A percentile compares a stretch with the other conserved stretches of the same genome.
Conservation (phyloP, 2,329 filamentous ascomycete species). For the Aureobasidium leucospermi region DNA sequence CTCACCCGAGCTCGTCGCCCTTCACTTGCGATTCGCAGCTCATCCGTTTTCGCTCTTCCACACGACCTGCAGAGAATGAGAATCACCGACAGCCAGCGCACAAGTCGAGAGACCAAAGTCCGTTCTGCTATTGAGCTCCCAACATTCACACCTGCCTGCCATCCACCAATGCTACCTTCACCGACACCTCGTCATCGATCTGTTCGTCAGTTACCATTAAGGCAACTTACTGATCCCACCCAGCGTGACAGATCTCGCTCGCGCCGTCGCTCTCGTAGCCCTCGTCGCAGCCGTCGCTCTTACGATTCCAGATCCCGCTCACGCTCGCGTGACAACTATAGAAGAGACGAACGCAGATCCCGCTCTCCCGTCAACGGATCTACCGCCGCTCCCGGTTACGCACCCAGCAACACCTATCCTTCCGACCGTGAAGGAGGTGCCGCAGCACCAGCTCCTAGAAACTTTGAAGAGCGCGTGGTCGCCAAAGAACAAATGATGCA, state of each 20-base stretch:
- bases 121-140: conserved; percentile 3
- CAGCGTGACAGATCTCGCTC: conserved; percentile 82
- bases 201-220: conserved; percentile 2
- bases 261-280: conserved; percentile 51
- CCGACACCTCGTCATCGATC: neutral
- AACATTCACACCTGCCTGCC: neutral
- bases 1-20: neutral
- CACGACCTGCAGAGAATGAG: neutral
- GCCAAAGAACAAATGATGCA: conserved; percentile 96
- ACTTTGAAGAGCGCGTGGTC: conserved; percentile 73
- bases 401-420: conserved; percentile 39
- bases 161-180: conserved; percentile 6
- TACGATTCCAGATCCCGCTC: conserved; percentile 67
- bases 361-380: conserved; percentile 80
- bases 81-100: neutral
- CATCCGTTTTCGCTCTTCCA: neutral
- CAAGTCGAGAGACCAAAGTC: conserved; percentile 6
- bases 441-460: conserved; percentile 43
- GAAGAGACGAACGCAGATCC: conserved; percentile 47
- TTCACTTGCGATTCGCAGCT: neutral
- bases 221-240: neutral
- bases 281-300: conserved; percentile 49
- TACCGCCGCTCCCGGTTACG: conserved; percentile 57
- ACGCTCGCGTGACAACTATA: conserved; percentile 60
- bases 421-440: conserved; percentile 12